Percentiles rank a stretch among this genome's conserved stretches.
These are phyloP conservation scores for Saccharum officinarum DNA, from an alignment of 176 grass and related monocot species.

Conservation along the genomic window DNA sequence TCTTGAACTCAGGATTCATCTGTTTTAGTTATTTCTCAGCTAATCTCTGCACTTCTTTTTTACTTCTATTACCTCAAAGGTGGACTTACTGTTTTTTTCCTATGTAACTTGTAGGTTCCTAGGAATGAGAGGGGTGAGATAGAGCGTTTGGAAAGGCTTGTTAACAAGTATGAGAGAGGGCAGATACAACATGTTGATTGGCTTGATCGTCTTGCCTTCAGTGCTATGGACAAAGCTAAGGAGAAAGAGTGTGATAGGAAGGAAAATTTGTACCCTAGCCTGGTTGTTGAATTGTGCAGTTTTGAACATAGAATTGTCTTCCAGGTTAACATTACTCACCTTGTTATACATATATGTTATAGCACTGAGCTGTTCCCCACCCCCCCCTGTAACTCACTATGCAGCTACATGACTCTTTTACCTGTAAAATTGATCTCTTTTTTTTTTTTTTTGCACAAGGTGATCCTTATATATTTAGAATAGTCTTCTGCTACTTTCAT, in stretches of 20 bases:
- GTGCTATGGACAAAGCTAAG: slow-evolving; percentile 78
- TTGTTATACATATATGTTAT: slow-evolving; percentile 1
- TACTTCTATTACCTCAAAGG: too few relatives aligned
- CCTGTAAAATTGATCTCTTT: not conserved
- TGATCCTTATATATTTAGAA: not conserved
- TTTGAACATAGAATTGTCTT: slow-evolving; percentile 96
- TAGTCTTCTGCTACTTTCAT: not conserved
- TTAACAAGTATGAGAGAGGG: slow-evolving; percentile 95
- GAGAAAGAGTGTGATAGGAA: slow-evolving; percentile 57
- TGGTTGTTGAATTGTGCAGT: slow-evolving; percentile 85
- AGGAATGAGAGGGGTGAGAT: slow-evolving; percentile 84
- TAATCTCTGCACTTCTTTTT: slow-evolving; percentile 5
- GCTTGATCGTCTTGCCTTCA: slow-evolving; percentile 87
- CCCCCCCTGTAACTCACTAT: not conserved
- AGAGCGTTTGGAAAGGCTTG: slow-evolving; percentile 86
- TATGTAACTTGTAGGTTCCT: slow-evolving; percentile 55
- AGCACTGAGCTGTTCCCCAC: not conserved
- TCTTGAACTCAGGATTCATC: not conserved
- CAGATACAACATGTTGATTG: slow-evolving; percentile 95
- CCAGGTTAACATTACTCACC: slow-evolving; percentile 55
- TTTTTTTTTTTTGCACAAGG: not conserved
- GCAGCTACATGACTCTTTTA: not conserved
- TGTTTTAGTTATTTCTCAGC: not conserved
- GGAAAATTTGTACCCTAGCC: slow-evolving; percentile 67
- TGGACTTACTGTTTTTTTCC: not conserved